These are phyloP conservation scores for Aspergillus pseudotamarii DNA, from an alignment of 2,329 filamentous ascomycete genomes.

Conservation along the genomic window DNA sequence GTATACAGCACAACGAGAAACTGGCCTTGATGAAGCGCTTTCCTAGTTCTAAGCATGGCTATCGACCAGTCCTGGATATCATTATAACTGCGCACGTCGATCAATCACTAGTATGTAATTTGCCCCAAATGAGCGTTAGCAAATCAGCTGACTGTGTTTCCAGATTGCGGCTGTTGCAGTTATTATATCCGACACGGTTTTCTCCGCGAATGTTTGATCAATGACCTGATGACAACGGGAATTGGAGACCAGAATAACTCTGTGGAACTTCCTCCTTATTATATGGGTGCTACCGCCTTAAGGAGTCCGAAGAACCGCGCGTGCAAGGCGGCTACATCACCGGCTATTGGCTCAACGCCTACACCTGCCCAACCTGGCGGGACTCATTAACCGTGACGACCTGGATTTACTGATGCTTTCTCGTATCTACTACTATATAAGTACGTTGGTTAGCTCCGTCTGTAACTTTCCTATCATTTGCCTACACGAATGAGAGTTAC, in stretches of 20 bases:
- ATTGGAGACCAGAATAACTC: background rate
- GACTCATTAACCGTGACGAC: background rate
- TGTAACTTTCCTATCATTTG: background rate
- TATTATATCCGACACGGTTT: background rate
- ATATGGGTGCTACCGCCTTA: background rate
- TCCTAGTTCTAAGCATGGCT: constrained; percentile 19
- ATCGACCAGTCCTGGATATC: constrained; percentile 30
- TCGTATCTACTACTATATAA: background rate
- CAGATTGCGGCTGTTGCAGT: constrained; percentile 1
- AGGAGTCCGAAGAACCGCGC: background rate
- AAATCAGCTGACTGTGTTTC: background rate
- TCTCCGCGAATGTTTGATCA: background rate
- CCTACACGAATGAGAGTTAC: background rate
- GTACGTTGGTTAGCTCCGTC: background rate
- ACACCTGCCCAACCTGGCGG: background rate
- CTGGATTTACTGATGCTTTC: background rate
- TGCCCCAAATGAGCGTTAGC: background rate
- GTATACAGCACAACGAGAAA: constrained; percentile 22
- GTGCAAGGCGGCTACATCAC: background rate
- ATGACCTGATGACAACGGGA: background rate
- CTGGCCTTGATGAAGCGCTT: constrained; percentile 15
- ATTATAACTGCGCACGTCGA: constrained; percentile 28
- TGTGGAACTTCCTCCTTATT: background rate
- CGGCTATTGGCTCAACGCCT: background rate
- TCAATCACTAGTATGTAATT: constrained; percentile 25